Conservation (phyloP, 2,329 filamentous ascomycete species). For the Trichoderma sp. region DNA sequence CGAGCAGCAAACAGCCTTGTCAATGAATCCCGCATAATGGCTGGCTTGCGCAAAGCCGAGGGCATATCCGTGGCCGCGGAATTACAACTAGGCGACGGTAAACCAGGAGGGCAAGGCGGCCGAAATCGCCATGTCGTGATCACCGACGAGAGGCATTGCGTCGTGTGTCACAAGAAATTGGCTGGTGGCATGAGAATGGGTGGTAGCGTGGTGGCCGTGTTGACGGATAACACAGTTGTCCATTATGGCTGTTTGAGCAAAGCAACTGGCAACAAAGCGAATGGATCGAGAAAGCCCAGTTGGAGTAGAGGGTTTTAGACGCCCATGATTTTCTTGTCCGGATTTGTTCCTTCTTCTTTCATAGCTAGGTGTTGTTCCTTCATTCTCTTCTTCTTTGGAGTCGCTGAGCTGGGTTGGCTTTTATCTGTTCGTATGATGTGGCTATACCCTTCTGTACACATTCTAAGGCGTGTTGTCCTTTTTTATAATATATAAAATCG, state of each 20-base stretch:
- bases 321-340: not conserved
- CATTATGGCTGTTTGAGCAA: conserved; percentile 75
- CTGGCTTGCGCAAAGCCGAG: conserved; percentile 74
- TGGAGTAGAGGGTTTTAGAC: conserved; percentile 43
- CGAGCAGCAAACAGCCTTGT: conserved; percentile 79
- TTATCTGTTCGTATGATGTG: conserved; percentile 32
- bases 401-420: conserved; percentile 28
- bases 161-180: conserved; percentile 89
- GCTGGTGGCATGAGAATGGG: conserved; percentile 84
- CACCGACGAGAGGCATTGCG: conserved; percentile 84
- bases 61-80: conserved; percentile 74
- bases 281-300: conserved; percentile 37
- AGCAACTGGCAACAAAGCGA: conserved; percentile 43
- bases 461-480: conserved; percentile 4
- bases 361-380: not conserved
- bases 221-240: conserved; percentile 79
- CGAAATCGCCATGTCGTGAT: conserved; percentile 72
- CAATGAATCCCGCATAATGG: conserved; percentile 77
- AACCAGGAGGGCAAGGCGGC: conserved; percentile 53
- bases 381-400: conserved; percentile 17
- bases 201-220: conserved; percentile 84
- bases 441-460: conserved; percentile 31
- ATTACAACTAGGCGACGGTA: conserved; percentile 70
- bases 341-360: conserved; percentile 7
- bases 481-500: not conserved